phyloP scores from a whole-genome alignment of 148 eudicot species.

The Amaranthus hypochondriacus region DNA sequence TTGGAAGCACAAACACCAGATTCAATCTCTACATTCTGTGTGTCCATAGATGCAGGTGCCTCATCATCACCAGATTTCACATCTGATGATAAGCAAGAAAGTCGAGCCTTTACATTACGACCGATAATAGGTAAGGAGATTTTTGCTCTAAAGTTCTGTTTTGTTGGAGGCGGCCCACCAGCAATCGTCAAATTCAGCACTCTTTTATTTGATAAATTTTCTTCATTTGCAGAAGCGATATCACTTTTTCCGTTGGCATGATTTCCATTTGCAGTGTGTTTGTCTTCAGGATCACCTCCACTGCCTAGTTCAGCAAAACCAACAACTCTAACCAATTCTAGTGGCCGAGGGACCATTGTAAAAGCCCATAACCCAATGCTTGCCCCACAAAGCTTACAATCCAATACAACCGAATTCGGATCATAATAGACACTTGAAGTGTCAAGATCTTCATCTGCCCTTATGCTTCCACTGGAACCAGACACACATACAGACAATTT shows the following conservation, averaged over 20 bases:
- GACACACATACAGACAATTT: slow-evolving; percentile 38
- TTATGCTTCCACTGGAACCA: slow-evolving; percentile 28
- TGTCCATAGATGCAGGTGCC: slow-evolving; percentile 21
- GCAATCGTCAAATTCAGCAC: slow-evolving; percentile 70
- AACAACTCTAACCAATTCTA: slow-evolving; percentile 52
- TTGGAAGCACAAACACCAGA: slow-evolving; percentile 23
- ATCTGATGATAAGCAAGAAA: slow-evolving; percentile 37
- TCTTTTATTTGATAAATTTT: slow-evolving; percentile 26
- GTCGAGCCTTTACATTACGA: slow-evolving; percentile 67
- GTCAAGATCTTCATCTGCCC: slow-evolving; percentile 23
- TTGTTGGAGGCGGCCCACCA: slow-evolving; percentile 84
- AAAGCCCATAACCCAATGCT: slow-evolving; percentile 63
- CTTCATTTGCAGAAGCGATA: slow-evolving; percentile 16
- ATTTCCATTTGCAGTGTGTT: slow-evolving; percentile 24
- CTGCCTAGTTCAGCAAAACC: slow-evolving; percentile 42
- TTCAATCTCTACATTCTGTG: slow-evolving; percentile 20
- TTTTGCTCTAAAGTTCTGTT: slow-evolving; percentile 71
- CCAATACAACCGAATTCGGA: slow-evolving; percentile 59
- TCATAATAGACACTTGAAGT: slow-evolving; percentile 32
- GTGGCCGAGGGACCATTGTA: slow-evolving; percentile 44
- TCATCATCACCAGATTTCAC: slow-evolving; percentile 23
- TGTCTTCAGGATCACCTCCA: slow-evolving; percentile 20
- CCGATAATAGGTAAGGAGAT: slow-evolving; percentile 89
- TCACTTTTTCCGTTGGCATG: slow-evolving; percentile 26
- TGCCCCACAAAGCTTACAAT: slow-evolving; percentile 67